Base-by-base conservation (phyloP, 495 filamentous ascomycete species). In the Jackrogersella multiformis region DNA sequence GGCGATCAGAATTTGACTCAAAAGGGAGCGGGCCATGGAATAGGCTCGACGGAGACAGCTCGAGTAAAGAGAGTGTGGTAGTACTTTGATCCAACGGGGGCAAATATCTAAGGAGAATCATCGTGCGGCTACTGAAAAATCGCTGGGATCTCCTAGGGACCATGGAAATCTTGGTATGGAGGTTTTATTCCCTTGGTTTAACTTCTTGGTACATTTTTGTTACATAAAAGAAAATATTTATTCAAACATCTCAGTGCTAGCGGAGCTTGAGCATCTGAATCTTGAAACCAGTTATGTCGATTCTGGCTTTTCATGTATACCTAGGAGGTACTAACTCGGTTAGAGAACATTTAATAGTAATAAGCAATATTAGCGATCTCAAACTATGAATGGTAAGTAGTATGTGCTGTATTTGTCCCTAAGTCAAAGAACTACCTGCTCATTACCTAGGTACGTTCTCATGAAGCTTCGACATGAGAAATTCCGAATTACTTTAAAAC, bases 61-160 rank as follows among this genome's bases (percentile, higher is more conserved):
- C 45, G 23, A 49, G 45, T 26, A 49, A 49, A 10, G 45, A 49
- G 45, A 49, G 32, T 10, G 32, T 49, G 24, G 18, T 49, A 49
- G 45, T 49, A n/a, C 45, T 49, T 49, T 49, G 45, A 49, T 32
- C 23, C 5, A 8, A n/a, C 15, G 13, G 4, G 21, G 32, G 26
- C 24, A 24, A 26, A 16, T n/a, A n/a, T n/a, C n/a, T n/a, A n/a
- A n/a, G n/a, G n/a, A n/a, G n/a, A n/a, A n/a, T n/a, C n/a, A n/a
- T n/a, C n/a, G n/a, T n/a, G n/a, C n/a, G n/a, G n/a, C n/a, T n/a
- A n/a, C n/a, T n/a, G n/a, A n/a, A n/a, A n/a, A n/a, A n/a, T n/a
- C n/a, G n/a, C n/a, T n/a, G n/a, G n/a, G n/a, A n/a, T n/a, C n/a
- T n/a, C n/a, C n/a, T n/a, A n/a, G n/a, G n/a, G n/a, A n/a, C n/a